Percentiles rank a stretch among this genome's conserved stretches.
phyloP scores from a whole-genome alignment of 1,284 basidiomycete species.

The Farysia itapuensis region DNA sequence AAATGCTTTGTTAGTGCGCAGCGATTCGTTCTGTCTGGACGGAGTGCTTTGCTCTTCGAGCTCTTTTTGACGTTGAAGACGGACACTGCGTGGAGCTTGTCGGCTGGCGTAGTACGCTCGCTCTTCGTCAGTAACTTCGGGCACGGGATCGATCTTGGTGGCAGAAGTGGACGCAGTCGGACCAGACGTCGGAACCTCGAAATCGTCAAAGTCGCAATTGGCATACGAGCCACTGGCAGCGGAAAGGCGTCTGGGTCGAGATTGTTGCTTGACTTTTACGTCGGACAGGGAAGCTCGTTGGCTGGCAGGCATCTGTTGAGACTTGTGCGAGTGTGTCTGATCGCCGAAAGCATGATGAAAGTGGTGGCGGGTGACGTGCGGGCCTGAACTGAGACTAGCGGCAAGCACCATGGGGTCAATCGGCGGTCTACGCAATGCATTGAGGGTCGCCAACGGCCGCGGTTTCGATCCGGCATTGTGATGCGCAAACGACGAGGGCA shows the following conservation, averaged over 20 bases:
- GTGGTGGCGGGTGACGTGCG: conserved; percentile 54
- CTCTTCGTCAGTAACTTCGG: conserved; percentile 39
- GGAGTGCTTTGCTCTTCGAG: too few species aligned
- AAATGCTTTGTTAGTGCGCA: conserved; percentile 1
- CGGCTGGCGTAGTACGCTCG: conserved; percentile 33
- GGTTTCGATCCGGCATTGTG: conserved; percentile 10
- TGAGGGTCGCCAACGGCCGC: conserved; percentile 43
- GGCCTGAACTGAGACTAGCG: conserved; percentile 49
- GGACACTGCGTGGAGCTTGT: conserved; percentile 38
- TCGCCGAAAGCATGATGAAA: conserved; percentile 51
- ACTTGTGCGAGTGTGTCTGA: conserved; percentile 17
- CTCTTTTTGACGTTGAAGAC: conserved; percentile 27
- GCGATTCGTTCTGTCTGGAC: conserved; percentile 3
- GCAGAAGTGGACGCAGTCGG: conserved; percentile 10
- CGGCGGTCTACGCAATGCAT: conserved; percentile 51
- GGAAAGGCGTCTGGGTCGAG: conserved; percentile 10
- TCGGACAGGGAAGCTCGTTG: conserved; percentile 16
- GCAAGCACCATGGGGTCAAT: conserved; percentile 57
- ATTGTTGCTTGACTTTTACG: conserved; percentile 5
- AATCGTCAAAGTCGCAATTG: conserved; percentile 42
- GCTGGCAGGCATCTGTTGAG: conserved; percentile 49
- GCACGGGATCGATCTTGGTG: conserved; percentile 25
- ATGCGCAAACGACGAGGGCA: conserved; percentile 35
- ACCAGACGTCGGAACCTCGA: conserved; percentile 6
- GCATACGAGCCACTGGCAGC: conserved; percentile 40